Evolutionary conservation across 2,329 filamentous ascomycete genomes (phyloP), one percentile per base, ranked within the genome.

Genomic region (Parastagonospora nodorum): DNA sequence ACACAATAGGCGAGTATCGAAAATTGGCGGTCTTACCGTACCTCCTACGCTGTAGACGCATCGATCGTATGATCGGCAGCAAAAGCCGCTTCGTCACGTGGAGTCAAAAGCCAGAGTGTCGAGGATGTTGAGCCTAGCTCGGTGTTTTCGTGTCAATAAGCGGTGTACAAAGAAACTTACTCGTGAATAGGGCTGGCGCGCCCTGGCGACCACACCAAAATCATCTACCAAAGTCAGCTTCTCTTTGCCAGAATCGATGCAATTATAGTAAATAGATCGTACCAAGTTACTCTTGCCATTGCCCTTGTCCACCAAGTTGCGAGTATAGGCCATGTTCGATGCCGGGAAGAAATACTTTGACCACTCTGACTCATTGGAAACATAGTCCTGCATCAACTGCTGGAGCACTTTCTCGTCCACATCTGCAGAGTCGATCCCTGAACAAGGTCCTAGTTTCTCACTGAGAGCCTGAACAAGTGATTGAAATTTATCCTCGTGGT

Each of bases 251-350:
- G 2, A 31, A 28, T 39, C 46, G 35, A 29, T 15, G 29, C 2
- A 14, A 11, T 8, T 12, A 42, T 14, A n/a, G 28, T 11, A 1
- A n/a, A 31, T 27, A 15, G 27, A 45, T 74, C 83, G 68, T 75
- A 89, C 86, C 71, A 90, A 72, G 64, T 90, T 90, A 66, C 85
- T 87, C 74, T 89, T 90, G 51, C 86, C 91, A 63, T 96, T 96
- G 2, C 92, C 90, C 69, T 92, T 88, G 66, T 96, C 90, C 38
- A 97, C 91, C 4, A 96, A 82, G 69, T 96, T 96, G 48, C 92
- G 80, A 10, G 92, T 96, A 73, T 96, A 97, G 1, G 83, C 82
- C 63, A 86, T 81, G 57, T 80, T 85, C 14, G 76, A 62, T 65
- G 96, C 88, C n/a, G 82, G 82, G 62, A 93, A 82, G 27, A 89